phyloP scores from a whole-genome alignment of 1,284 basidiomycete genomes.

The Sanguinoderma infundibulare region DNA sequence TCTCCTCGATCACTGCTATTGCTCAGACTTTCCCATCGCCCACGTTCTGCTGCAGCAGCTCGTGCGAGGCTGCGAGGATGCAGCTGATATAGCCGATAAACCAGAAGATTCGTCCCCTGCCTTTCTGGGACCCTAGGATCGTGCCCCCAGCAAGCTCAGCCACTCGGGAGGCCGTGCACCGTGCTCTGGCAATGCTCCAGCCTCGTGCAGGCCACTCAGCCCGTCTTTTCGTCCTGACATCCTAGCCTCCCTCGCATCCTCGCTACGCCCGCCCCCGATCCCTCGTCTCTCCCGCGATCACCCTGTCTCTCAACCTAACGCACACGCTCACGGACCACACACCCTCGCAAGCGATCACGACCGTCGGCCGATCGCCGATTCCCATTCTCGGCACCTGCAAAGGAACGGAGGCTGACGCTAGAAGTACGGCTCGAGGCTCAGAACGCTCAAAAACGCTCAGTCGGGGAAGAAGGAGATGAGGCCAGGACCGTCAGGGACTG shows the following conservation, averaged over 20 bases:
- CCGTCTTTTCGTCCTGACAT: not conserved
- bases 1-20: slow-evolving; percentile 1
- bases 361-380: not conserved
- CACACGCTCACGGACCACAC: not conserved
- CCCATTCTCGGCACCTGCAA: not conserved
- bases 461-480: not conserved
- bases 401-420: not conserved
- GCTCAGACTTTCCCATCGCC: slow-evolving; percentile 10
- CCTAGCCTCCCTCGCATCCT: not conserved
- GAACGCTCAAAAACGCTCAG: no score
- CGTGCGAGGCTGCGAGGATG: slow-evolving; percentile 4
- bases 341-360: not conserved
- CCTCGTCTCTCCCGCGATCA: not conserved
- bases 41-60: slow-evolving; percentile 6
- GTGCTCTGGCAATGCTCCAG: not conserved
- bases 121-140: not conserved
- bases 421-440: not conserved
- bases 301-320: not conserved
- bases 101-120: not conserved
- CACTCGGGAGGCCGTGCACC: not conserved
- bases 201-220: not conserved
- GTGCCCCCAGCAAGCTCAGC: not conserved
- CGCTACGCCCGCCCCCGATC: slow-evolving; percentile 1
- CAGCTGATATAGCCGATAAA: slow-evolving; percentile 22
- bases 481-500: not conserved